A percentile compares a stretch with the other conserved stretches of the same genome.
Conservation (phyloP, 2,329 filamentous ascomycete genomes). For the Aspergillus ustus region DNA sequence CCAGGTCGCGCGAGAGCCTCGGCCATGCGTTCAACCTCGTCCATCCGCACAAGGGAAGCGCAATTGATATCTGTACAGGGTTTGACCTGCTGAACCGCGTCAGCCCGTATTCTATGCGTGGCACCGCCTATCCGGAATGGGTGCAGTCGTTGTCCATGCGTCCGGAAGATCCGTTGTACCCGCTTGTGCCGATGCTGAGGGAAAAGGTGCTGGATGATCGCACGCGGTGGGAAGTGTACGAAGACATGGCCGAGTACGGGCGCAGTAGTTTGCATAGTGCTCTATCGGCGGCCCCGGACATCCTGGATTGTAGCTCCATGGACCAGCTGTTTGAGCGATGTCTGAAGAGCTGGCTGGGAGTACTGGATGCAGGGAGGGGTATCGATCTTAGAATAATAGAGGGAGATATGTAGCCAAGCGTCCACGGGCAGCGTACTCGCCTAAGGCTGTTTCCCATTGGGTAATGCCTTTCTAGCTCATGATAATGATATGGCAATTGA, state of each 20-base stretch:
- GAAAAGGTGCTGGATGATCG: neutral
- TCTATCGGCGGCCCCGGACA: neutral
- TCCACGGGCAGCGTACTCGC: too few species aligned
- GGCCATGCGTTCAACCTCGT: neutral
- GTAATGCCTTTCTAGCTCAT: too few species aligned
- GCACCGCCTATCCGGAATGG: neutral
- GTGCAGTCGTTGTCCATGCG: neutral
- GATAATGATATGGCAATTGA: too few species aligned
- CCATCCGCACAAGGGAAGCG: neutral
- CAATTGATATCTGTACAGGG: constrained; percentile 2
- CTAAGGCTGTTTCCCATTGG: too few species aligned
- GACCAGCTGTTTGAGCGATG: neutral
- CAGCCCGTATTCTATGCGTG: neutral
- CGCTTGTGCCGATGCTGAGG: neutral
- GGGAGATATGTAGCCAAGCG: too few species aligned
- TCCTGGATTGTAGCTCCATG: neutral
- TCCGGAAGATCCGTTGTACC: neutral
- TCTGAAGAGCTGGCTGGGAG: neutral
- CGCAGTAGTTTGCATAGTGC: neutral
- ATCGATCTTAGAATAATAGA: too few species aligned
- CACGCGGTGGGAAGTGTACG: neutral
- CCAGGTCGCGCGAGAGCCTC: too few species aligned
- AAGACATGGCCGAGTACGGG: neutral
- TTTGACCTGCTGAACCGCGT: too few species aligned
- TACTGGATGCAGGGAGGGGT: too few species aligned